These are phyloP conservation scores for Penicillium arizonense DNA, from an alignment of 495 filamentous ascomycete species.

Conservation along the genomic window DNA sequence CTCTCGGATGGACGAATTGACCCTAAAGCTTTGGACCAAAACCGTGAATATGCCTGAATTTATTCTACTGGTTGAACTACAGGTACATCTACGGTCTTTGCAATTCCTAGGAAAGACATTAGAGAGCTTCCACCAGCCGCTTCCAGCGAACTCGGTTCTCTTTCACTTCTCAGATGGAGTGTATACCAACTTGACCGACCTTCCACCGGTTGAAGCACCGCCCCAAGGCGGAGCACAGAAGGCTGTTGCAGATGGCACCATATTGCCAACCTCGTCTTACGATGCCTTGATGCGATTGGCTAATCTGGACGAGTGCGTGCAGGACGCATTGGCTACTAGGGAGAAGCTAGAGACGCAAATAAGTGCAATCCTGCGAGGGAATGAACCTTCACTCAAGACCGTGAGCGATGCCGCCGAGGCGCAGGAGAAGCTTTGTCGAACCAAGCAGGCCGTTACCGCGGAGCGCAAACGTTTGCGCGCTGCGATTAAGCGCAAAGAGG, in stretches of 20 bases:
- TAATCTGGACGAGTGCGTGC: conserved; percentile 87
- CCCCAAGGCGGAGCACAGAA: conserved; percentile 15
- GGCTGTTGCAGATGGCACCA: conserved; percentile 29
- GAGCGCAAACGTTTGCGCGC: conserved; percentile 65
- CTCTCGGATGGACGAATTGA: conserved; percentile 61
- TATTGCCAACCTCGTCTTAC: conserved; percentile 73
- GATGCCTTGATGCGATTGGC: conserved; percentile 86
- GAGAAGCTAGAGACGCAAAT: conserved; percentile 76
- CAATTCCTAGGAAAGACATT: conserved; percentile 78
- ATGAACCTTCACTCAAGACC: conserved; percentile 38
- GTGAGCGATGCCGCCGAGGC: conserved; percentile 58
- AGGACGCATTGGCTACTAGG: conserved; percentile 81
- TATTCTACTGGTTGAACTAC: conserved; percentile 67
- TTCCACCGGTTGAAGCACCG: conserved; percentile 45
- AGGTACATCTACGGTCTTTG: conserved; percentile 65
- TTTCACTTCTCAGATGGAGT: conserved; percentile 89
- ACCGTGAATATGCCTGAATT: conserved; percentile 55
- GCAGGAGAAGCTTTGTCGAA: conserved; percentile 59
- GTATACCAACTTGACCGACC: conserved; percentile 69
- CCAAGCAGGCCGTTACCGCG: conserved; percentile 56
- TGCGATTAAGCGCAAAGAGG: conserved; percentile 56
- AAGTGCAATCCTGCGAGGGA: conserved; percentile 62
- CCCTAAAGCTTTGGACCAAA: conserved; percentile 76
- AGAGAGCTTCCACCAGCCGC: conserved; percentile 70
- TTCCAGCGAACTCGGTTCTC: conserved; percentile 80